Evolutionary conservation across 1,139 yeast species (phyloP).

Genomic region (Saccharomyces hybrid): DNA sequence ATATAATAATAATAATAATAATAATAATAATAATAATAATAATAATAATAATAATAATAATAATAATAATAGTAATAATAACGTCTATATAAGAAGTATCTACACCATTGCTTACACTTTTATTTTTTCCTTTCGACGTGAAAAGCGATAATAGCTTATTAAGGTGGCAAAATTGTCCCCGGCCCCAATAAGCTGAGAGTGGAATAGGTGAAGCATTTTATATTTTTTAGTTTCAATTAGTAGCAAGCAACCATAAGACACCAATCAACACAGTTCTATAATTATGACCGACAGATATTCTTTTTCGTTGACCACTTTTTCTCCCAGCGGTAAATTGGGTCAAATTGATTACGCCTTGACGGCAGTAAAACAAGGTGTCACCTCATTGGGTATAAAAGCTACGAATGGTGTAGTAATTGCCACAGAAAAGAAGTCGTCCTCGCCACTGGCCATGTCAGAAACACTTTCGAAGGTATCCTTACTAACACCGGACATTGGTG

Average conservation of each 20-base stretch:
- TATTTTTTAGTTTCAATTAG: background rate
- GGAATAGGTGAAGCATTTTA: background rate
- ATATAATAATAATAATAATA: background rate
- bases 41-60: background rate
- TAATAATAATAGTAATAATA: background rate
- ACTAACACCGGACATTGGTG: conserved; percentile 92
- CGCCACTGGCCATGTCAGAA: conserved; percentile 68
- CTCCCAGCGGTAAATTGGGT: conserved; percentile 96
- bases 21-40: background rate
- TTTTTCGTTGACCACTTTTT: conserved; percentile 90
- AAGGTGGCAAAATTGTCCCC: conserved; percentile 1
- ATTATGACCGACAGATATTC: conserved; percentile 96
- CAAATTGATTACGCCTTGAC: conserved; percentile 97
- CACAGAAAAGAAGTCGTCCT: conserved; percentile 85
- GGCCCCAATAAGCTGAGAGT: background rate
- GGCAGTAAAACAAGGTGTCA: conserved; percentile 97
- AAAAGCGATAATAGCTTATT: background rate
- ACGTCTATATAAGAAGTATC: background rate
- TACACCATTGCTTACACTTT: background rate
- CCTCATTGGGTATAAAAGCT: conserved; percentile 92
- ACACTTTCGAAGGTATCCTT: conserved; percentile 72
- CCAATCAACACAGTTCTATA: background rate
- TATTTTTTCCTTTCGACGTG: background rate
- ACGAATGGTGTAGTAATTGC: conserved; percentile 96
- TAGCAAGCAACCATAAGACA: background rate